Evolutionary conservation across 1,284 basidiomycete genomes (phyloP), one percentile per base, ranked within the genome.

Genomic region (Ustilago lituana): DNA sequence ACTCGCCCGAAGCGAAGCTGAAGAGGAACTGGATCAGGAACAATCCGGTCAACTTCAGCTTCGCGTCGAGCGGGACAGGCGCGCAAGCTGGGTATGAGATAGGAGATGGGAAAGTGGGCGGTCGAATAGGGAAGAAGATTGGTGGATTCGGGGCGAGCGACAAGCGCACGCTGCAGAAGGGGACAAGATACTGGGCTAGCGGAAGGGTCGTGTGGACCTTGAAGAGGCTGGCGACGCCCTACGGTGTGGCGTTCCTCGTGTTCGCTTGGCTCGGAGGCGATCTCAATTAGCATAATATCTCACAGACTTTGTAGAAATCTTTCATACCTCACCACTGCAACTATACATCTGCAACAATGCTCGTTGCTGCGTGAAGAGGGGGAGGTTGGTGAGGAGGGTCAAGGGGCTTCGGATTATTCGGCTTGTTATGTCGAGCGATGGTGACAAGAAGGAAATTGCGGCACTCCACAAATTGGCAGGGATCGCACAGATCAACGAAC

Each of bases 231-330:
- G 65, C 71, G 6, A 66, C 77, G 17, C 79, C 79, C n/a, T 81
- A 81, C 40, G 77, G 74, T 1, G 63, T 79, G 12, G 78, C 76
- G 2, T 81, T 81, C 45, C 57, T 81, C 24, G 70, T 73, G 12
- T 81, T 78, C 50, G 78, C 79, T 19, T 80, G 76, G 76, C 66
- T 81, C 26, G 72, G 76, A n/a, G 79, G 79, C 20, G 79, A 80
- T 46, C 55, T 74, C 22, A 65, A 61, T 32, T 73, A 59, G 47
- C 8, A 20, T 24, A 41, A 14, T 5, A 2, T 23, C 17, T 20
- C 23, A 27, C 11, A 39, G 15, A n/a, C 35, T 19, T 29, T 38
- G 19, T 20, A 9, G n/a, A 33, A 37, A 11, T 23, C 23, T 4
- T 7, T 32, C 19, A 17, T 23, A 35, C 32, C 27, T 6, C 27